Evolutionary conservation across 2,329 filamentous ascomycete species (phyloP), one percentile per base, ranked within the genome.

Genomic region (Malbranchea zuffiana): DNA sequence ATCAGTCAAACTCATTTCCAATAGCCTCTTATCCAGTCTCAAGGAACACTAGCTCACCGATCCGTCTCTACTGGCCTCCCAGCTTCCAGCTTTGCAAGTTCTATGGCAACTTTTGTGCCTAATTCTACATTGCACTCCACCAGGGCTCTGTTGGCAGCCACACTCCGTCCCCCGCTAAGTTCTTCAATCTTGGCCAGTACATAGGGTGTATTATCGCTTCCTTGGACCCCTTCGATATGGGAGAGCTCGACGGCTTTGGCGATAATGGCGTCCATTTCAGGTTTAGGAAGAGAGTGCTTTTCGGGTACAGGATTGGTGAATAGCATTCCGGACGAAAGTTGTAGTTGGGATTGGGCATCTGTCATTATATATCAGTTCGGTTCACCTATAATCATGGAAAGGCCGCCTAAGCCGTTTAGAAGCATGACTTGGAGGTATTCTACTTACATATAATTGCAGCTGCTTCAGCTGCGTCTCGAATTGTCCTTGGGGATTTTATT

Each of bases 231-330:
- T 50, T 78, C 71, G 45, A 73, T 66, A 19, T 71, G 64, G 3
- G 74, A 80, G 49, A 83, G 75, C 15, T 62, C 60, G 30, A 88
- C 67, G 0, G 82, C 83, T 49, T 73, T 68, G 43, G 74, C 68
- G 47, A 90, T 84, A 26, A 78, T 71, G 16, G 58, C 60, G 46
- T 82, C 72, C 71, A 90, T 87, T 50, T 83, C 73, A 4, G 65
- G 58, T 40, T 78, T 76, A 1, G 81, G 73, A 32, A 95, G 79
- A 11, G 75, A 80, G 49, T 71, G 65, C 41, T 82, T 67, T 36
- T 72, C 64, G 0, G 86, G 82, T 23, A 94, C 82, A 0, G 87
- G 88, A 54, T 93, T 96, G 39, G 87, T 87, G 53, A 98, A 87
- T 40, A 87, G 66, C 37, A 95, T 63, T 6, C 88, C 90, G 1